Evolutionary conservation across 2,329 filamentous ascomycete species (phyloP).

Genomic region (Alternaria ventricosa): DNA sequence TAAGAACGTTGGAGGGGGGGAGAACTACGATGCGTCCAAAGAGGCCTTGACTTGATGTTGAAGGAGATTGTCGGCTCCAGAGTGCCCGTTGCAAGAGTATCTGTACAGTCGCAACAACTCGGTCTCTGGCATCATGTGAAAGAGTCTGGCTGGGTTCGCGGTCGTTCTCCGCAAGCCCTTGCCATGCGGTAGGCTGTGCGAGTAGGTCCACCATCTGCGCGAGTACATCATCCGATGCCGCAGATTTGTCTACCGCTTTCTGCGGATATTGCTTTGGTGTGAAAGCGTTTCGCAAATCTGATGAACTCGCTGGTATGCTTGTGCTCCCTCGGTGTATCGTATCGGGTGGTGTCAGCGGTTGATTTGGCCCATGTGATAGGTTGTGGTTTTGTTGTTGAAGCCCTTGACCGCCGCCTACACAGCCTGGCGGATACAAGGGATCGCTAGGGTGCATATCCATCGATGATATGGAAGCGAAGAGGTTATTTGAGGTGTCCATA

Average conservation of each 20-base stretch:
- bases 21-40: constrained; percentile 11
- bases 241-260: not conserved
- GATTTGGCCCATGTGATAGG: not conserved
- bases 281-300: not conserved
- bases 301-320: not conserved
- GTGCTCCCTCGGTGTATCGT: not conserved
- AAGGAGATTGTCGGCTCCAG: not conserved
- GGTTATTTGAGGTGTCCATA: not conserved
- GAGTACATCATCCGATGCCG: constrained; percentile 1
- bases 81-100: constrained; percentile 4
- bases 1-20: constrained; percentile 7
- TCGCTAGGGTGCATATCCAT: constrained; percentile 1
- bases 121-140: constrained; percentile 6
- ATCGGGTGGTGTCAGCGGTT: constrained; percentile 3
- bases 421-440: not conserved
- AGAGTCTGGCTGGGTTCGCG: not conserved
- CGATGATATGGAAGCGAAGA: not conserved
- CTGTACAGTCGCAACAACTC: constrained; percentile 8
- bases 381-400: constrained; percentile 1
- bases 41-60: constrained; percentile 1
- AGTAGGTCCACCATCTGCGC: constrained; percentile 6
- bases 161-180: not conserved
- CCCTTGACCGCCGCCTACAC: not conserved
- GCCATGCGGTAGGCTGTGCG: constrained; percentile 1
- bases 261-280: not conserved